Conservation (phyloP, 2,329 filamentous ascomycete species). For the Seiridium cupressi region DNA sequence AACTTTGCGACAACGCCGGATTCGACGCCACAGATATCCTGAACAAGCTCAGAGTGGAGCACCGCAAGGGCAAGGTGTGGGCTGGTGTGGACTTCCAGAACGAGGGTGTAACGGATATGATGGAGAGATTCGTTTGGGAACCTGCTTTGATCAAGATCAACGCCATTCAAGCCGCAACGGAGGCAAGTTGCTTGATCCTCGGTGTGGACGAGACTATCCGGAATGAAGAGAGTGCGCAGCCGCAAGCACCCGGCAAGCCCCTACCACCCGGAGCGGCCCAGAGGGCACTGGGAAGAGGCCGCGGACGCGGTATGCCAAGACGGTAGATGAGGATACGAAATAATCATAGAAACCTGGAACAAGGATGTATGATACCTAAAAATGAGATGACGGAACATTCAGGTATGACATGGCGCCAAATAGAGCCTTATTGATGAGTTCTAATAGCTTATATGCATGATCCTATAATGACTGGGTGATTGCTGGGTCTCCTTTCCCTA, state of each 20-base stretch:
- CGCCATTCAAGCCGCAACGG: slow-evolving; percentile 91
- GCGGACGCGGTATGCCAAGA: slow-evolving; percentile 87
- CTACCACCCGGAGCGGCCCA: slow-evolving; percentile 83
- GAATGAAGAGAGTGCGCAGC: slow-evolving; percentile 88
- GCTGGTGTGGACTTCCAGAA: slow-evolving; percentile 92
- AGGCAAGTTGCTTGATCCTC: slow-evolving; percentile 92
- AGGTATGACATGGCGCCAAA: slow-evolving; percentile 3
- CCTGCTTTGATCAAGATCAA: slow-evolving; percentile 95
- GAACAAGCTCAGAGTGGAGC: slow-evolving; percentile 93
- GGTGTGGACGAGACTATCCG: slow-evolving; percentile 98
- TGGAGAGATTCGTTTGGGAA: slow-evolving; percentile 97
- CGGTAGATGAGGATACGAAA: slow-evolving; percentile 47
- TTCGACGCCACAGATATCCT: slow-evolving; percentile 98
- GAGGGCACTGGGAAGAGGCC: slow-evolving; percentile 71
- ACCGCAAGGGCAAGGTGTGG: slow-evolving; percentile 90
- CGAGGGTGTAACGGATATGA: slow-evolving; percentile 91
- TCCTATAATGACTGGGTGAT: no score
- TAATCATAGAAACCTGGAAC: slow-evolving; percentile 2
- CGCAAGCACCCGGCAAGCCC: slow-evolving; percentile 75
- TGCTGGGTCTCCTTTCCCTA: no score
- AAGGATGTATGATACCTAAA: slow-evolving; percentile 10
- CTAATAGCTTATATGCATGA: no score
- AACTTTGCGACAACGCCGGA: slow-evolving; percentile 97
- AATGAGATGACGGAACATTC: neutral
- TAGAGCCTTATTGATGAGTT: slow-evolving; percentile 2